Conservation (phyloP, 768 basidiomycete genomes). For the Brasilioporus rufonigricans region DNA sequence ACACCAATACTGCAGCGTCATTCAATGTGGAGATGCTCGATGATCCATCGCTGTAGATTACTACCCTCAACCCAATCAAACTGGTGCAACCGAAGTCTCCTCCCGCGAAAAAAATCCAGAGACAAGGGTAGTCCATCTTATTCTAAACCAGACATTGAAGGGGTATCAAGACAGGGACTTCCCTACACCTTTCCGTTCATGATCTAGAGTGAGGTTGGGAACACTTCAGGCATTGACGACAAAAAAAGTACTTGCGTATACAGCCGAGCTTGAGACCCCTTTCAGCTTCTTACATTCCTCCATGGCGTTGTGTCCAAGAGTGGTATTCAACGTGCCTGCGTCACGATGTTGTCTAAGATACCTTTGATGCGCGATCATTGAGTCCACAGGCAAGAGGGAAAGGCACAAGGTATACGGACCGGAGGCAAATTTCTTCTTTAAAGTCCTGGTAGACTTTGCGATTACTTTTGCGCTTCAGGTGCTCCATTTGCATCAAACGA, state of each 20-base stretch:
- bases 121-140: neutral
- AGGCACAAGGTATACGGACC: constrained; percentile 34
- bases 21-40: no score
- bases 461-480: constrained; percentile 63
- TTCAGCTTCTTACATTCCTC: constrained; percentile 67
- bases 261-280: constrained; percentile 38
- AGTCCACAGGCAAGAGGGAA: neutral
- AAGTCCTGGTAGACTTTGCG: constrained; percentile 76
- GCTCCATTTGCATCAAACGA: neutral
- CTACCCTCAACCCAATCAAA: no score
- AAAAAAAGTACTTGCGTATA: constrained; percentile 20
- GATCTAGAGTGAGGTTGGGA: constrained; percentile 13
- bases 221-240: neutral
- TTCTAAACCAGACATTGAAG: neutral
- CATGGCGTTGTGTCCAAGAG: constrained; percentile 50
- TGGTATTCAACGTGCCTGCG: constrained; percentile 47
- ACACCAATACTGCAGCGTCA: no score
- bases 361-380: constrained; percentile 31
- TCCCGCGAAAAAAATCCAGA: neutral
- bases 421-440: constrained; percentile 71
- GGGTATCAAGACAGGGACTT: neutral
- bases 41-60: no score
- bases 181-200: constrained; percentile 20
- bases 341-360: constrained; percentile 63
- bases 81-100: neutral